phyloP scores from a whole-genome alignment of 1,139 yeast species.

The Geotrichum europaeum region DNA sequence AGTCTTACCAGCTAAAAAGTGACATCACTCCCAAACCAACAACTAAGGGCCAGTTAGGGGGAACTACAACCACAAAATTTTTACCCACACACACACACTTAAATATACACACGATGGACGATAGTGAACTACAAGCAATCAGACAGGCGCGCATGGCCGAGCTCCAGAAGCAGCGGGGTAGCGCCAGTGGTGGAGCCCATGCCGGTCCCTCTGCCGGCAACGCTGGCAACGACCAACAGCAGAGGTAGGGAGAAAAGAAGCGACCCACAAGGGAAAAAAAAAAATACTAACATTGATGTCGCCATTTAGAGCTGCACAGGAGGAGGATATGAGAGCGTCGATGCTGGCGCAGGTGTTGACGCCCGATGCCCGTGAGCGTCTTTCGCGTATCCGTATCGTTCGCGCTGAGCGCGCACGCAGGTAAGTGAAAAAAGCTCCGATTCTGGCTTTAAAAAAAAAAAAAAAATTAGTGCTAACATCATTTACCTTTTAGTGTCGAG shows the following conservation, averaged over 20 bases:
- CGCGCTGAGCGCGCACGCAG: constrained; percentile 86
- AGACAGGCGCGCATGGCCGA: constrained; percentile 84
- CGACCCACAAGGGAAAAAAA: background rate
- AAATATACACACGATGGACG: constrained; percentile 39
- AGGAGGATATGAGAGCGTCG: constrained; percentile 35
- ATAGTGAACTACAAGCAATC: constrained; percentile 78
- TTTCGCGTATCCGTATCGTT: constrained; percentile 81
- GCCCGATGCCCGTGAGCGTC: constrained; percentile 79
- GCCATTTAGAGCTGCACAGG: constrained; percentile 17
- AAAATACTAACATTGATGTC: background rate
- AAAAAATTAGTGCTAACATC: too few relatives aligned
- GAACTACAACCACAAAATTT: too few relatives aligned
- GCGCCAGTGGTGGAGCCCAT: constrained; percentile 16
- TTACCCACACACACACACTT: background rate
- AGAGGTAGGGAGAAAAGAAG: background rate
- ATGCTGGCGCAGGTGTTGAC: constrained; percentile 64
- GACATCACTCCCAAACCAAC: too few relatives aligned
- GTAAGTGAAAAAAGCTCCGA: constrained; percentile 18
- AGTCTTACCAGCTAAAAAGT: too few relatives aligned
- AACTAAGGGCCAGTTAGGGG: too few relatives aligned
- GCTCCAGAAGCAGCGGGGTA: constrained; percentile 50
- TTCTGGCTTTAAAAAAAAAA: too few relatives aligned
- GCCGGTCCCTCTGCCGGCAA: constrained; percentile 19
- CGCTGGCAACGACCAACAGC: constrained; percentile 17
- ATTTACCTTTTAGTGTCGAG: constrained; percentile 50